Conservation (phyloP, 768 basidiomycete genomes). For the Boletus vinaceobasis region DNA sequence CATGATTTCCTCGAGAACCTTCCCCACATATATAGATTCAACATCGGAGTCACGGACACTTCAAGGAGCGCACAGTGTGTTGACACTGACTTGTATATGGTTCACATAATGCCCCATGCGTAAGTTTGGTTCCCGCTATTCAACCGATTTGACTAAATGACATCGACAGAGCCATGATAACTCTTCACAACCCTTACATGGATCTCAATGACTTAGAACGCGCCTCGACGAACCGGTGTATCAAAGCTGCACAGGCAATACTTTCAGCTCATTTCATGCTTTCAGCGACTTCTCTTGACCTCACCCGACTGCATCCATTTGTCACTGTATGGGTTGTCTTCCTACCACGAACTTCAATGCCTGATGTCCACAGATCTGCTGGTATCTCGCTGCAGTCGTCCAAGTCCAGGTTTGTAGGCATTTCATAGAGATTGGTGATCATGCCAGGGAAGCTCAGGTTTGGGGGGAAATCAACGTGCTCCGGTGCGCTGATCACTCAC, state of each 20-base stretch:
- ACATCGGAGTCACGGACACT: conserved; percentile 56
- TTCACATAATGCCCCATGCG: conserved; percentile 84
- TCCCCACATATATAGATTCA: conserved; percentile 64
- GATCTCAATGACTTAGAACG: conserved; percentile 67
- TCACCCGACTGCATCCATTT: conserved; percentile 77
- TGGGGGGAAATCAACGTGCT: conserved; percentile 89
- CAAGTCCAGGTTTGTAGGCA: conserved; percentile 85
- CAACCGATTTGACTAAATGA: conserved; percentile 8
- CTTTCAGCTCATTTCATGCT: conserved; percentile 72
- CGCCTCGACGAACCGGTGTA: conserved; percentile 65
- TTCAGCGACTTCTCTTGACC: conserved; percentile 79
- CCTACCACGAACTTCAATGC: conserved; percentile 3
- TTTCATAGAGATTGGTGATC: conserved; percentile 78
- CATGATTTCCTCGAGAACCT: conserved; percentile 67
- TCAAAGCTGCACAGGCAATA: conserved; percentile 72
- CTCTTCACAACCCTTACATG: conserved; percentile 80
- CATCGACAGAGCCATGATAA: conserved; percentile 70
- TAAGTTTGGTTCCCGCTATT: conserved; percentile 34
- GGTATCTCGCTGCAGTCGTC: conserved; percentile 87
- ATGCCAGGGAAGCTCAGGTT: conserved; percentile 66
- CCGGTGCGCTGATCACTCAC: conserved; percentile 43
- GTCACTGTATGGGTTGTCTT: conserved; percentile 56
- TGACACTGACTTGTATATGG: conserved; percentile 85
- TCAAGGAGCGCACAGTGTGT: conserved; percentile 53
- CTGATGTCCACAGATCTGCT: conserved; percentile 62